A percentile compares a stretch with the other conserved stretches of the same genome.
Conservation (phyloP, 257 asterid genomes). For the Rauvolfia tetraphylla region DNA sequence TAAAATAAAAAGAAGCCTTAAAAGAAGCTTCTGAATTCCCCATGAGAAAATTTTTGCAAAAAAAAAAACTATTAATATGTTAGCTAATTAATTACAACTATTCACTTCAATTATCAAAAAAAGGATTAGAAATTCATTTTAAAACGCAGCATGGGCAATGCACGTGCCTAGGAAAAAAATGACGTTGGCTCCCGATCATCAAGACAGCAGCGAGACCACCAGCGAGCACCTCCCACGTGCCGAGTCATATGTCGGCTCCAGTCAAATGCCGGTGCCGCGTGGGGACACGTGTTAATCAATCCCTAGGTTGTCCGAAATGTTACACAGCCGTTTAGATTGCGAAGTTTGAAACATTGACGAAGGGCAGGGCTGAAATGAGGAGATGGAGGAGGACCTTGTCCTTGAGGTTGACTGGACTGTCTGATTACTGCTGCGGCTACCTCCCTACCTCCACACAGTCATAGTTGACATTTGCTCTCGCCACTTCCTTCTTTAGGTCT, state of each 20-base stretch:
- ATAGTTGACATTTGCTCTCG: conserved; percentile 33
- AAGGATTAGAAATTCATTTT: neutral
- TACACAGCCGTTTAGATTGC: conserved; percentile 12
- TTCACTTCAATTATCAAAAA: neutral
- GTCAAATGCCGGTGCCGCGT: conserved; percentile 83
- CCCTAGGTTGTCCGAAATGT: conserved; percentile 3
- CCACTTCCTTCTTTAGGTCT: too few relatives aligned
- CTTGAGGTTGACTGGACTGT: conserved; percentile 15
- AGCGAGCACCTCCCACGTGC: conserved; percentile 53
- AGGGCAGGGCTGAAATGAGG: neutral
- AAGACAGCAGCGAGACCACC: conserved; percentile 24
- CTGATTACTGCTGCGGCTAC: neutral
- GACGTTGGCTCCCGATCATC: conserved; percentile 16
- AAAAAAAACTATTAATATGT: too few relatives aligned
- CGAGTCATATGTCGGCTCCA: conserved; percentile 47
- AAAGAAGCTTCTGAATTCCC: neutral
- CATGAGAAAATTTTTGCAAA: neutral
- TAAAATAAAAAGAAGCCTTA: too few relatives aligned
- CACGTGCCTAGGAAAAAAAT: conserved; percentile 8
- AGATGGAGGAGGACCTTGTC: neutral
- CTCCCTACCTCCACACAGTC: conserved; percentile 8
- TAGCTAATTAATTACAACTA: neutral
- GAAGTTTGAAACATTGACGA: conserved; percentile 34
- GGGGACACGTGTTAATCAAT: conserved; percentile 53
- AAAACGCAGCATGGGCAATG: conserved; percentile 2